Base-by-base conservation (phyloP, 164 flowering plant species). In the Aristolochia californica region DNA sequence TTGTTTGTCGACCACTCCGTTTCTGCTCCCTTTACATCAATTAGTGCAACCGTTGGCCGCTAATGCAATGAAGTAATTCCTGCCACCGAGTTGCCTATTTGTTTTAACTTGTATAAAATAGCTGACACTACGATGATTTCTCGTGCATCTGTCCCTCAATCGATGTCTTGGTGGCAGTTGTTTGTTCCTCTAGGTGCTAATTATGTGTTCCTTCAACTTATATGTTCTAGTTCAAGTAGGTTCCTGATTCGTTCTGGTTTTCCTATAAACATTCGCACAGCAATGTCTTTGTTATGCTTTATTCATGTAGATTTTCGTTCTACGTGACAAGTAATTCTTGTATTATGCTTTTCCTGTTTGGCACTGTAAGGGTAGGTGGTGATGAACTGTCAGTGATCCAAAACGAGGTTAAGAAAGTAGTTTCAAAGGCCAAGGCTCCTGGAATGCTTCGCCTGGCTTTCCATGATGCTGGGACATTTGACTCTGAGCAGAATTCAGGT, bases 391-490 rank as follows among this genome's bases (percentile, higher is more conserved):
- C 57, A 61, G 57, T 67, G 0, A 60, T 88, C 10, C 75, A 66
- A 65, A 84, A 74, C 58, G 88, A 73, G 76, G 48, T 88, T 43
- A 71, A 77, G 62, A 84, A 80, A 71, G 85, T 82, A 11, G 21
- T 88, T 60, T 61, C 95, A 48, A 88, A 83, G 63, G 77, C 70
- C 25, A 91, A 80, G 75, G 93, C 96, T 66, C 80, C 98, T 54
- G 96, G 96, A 67, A 65, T 88, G 44, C 98, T 91, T 68, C 95
- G 98, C 63, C 62, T 91, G 61, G 96, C 76, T 45, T 91, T 91
- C 71, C 98, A 88, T 74, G 98, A 91, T 71, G 98, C 95, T 4
- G 98, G 98, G 62, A 88, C 98, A 44, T 88, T 79, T 74, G 86
- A 86, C 53, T 47, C 68, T 65, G 70, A 71, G 56, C 83, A 84